Conservation (phyloP, 2,329 filamentous ascomycete species). For the Nemania sp. region DNA sequence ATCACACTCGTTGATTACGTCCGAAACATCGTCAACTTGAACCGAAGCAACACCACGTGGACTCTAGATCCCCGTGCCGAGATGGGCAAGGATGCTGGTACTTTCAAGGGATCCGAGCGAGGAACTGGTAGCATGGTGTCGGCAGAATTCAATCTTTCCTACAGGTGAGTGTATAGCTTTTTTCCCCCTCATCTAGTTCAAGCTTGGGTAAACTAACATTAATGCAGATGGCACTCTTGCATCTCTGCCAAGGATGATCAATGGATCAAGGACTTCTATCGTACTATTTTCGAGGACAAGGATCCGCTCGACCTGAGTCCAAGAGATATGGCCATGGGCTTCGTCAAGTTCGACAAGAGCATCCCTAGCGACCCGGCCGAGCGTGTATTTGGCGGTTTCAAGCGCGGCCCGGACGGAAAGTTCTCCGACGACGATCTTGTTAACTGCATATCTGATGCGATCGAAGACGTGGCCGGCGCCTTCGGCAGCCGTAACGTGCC, state of each 20-base stretch:
- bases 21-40: constrained; percentile 75
- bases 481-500: constrained; percentile 78
- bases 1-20: constrained; percentile 80
- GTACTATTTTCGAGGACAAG: constrained; percentile 62
- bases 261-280: constrained; percentile 76
- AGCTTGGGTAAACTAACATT: not conserved
- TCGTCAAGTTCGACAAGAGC: constrained; percentile 64
- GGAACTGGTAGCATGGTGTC: constrained; percentile 84
- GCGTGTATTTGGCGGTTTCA: constrained; percentile 69
- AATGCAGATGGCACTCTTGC: constrained; percentile 68
- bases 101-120: constrained; percentile 62
- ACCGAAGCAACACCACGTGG: constrained; percentile 76
- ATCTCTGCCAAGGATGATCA: constrained; percentile 76
- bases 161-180: constrained; percentile 57
- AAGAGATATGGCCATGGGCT: constrained; percentile 63
- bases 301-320: constrained; percentile 59
- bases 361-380: constrained; percentile 70
- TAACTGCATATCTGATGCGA: constrained; percentile 73
- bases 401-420: constrained; percentile 67
- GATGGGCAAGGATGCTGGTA: constrained; percentile 61
- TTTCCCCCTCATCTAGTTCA: too few species aligned
- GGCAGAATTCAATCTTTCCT: constrained; percentile 87
- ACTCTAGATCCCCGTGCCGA: constrained; percentile 77
- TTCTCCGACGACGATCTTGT: constrained; percentile 79
- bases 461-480: constrained; percentile 76